A percentile compares a stretch with the other conserved stretches of the same genome.
Evolutionary conservation across 2,329 filamentous ascomycete genomes (phyloP).

Genomic region (Arthrobotrys pseudoclavata): DNA sequence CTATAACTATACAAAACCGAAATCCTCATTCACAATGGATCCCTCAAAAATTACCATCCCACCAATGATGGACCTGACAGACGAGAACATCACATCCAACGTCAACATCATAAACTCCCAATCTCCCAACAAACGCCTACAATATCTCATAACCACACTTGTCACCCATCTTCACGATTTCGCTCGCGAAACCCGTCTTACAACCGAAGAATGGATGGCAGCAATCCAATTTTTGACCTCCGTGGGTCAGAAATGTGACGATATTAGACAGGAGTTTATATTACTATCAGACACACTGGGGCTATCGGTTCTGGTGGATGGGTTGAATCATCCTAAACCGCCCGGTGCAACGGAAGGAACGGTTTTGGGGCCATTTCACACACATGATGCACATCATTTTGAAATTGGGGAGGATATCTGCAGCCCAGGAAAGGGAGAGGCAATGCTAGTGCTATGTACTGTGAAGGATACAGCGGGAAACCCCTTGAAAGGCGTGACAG

Average conservation of each 20-base stretch:
- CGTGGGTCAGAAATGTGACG: slow-evolving; percentile 79
- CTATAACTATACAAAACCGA: background rate
- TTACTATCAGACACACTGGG: slow-evolving; percentile 84
- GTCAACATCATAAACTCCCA: slow-evolving; percentile 81
- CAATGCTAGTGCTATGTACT: slow-evolving; percentile 80
- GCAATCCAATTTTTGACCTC: slow-evolving; percentile 79
- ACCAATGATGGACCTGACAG: slow-evolving; percentile 77
- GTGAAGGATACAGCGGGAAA: slow-evolving; percentile 75
- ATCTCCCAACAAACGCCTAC: slow-evolving; percentile 72
- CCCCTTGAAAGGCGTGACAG: slow-evolving; percentile 76
- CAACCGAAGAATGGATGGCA: slow-evolving; percentile 82
- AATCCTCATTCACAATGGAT: slow-evolving; percentile 66
- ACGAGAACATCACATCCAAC: slow-evolving; percentile 84
- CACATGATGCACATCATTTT: slow-evolving; percentile 77
- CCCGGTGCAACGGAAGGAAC: slow-evolving; percentile 79
- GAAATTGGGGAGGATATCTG: slow-evolving; percentile 75
- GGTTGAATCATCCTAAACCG: slow-evolving; percentile 86
- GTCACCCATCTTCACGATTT: slow-evolving; percentile 86
- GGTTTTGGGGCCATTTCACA: slow-evolving; percentile 86
- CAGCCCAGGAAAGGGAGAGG: slow-evolving; percentile 77
- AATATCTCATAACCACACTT: slow-evolving; percentile 75
- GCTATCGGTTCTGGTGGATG: slow-evolving; percentile 83
- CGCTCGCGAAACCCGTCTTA: slow-evolving; percentile 81
- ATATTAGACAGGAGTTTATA: slow-evolving; percentile 83
- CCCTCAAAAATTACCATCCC: slow-evolving; percentile 69